Conservation (phyloP, 768 basidiomycete species). For the Suillus brevipes region DNA sequence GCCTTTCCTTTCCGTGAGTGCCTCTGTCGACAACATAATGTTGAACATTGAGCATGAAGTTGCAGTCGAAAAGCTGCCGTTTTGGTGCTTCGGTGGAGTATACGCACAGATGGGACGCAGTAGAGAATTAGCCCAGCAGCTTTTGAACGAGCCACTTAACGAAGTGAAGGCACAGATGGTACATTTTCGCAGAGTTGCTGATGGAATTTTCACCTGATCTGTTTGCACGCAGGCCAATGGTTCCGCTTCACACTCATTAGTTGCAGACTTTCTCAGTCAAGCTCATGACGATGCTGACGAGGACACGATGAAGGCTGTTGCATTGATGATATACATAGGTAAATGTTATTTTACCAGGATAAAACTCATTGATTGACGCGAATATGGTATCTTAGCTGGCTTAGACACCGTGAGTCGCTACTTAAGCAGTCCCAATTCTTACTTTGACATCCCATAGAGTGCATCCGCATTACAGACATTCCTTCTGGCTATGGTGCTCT, state of each 20-base stretch:
- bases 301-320: neutral
- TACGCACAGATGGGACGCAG: neutral
- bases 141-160: neutral
- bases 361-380: neutral
- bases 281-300: neutral
- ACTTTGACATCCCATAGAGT: slow-evolving; percentile 11
- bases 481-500: slow-evolving; percentile 30
- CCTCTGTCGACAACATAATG: neutral
- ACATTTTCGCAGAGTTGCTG: neutral
- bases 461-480: slow-evolving; percentile 26
- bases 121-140: neutral
- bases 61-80: neutral
- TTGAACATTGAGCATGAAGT: neutral
- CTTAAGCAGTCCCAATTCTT: neutral
- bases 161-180: neutral
- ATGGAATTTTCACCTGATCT: neutral
- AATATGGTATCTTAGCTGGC: neutral
- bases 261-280: neutral
- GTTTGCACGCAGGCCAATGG: neutral
- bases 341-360: neutral
- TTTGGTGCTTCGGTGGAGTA: neutral
- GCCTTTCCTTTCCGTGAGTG: slow-evolving; percentile 10
- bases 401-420: slow-evolving; percentile 6
- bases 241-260: neutral
- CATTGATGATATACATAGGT: neutral